Evolutionary conservation across 306 rosid genomes (phyloP), one percentile per base, ranked within the genome.

Genomic region (Datisca glomerata): DNA sequence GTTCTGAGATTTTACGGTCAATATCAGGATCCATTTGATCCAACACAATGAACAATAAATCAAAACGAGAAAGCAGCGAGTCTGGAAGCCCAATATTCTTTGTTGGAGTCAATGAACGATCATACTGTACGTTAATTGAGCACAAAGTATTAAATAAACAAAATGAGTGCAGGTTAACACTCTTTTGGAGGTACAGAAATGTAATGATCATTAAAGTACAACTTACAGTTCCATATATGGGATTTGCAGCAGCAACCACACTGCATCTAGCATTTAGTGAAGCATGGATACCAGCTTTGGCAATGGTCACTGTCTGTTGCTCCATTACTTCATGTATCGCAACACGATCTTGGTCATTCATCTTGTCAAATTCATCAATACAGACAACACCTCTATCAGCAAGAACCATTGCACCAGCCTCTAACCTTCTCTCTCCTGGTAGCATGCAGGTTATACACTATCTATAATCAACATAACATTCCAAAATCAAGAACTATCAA

Each of bases 11-110:
- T 9, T 67, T 68, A 23, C 86, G 91, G 55, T 89, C 98, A 66
- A 89, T 89, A 64, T 84, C 95, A 59, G 98, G 91, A 71, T 89
- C 95, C 98, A 89, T 89, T 84, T 89, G 98, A 57, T 89, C 98
- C 73, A 89, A 61, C 46, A 89, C 95, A 44, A 89, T 89, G 59
- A 89, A 89, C 22, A 89, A 67, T 29, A 89, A 74, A 78, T 89
- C 98, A 66, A 89, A 89, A 40, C 95, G 95, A 67, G 98, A 89
- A 47, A 89, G 95, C 70, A 89, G 51, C 2, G 98, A 89, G 70
- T 89, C 98, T 11, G 98, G 98, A 52, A 89, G 93, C 43, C 95
- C 98, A 24, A 89, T 89, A 64, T 89, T 89, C 71, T 80, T 89
- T 3, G 98, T 89, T n/a, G 98, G 98, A 51, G 98, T 89, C 81